phyloP scores from a whole-genome alignment of 2,329 filamentous ascomycete genomes.

The Gnomoniopsis sp. region DNA sequence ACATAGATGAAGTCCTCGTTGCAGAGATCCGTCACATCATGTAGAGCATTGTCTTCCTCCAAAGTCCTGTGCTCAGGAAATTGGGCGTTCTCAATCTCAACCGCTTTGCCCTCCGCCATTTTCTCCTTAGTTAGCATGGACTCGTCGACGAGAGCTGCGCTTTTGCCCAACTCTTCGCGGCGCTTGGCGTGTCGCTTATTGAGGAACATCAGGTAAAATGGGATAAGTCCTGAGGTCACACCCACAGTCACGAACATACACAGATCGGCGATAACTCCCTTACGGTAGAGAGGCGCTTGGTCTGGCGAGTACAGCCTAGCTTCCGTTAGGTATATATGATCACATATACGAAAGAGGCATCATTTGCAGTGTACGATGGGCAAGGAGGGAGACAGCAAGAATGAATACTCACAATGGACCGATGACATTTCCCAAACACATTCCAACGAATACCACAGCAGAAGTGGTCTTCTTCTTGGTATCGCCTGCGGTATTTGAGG shows the following conservation, averaged over 20 bases:
- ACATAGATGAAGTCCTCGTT: conserved; percentile 63
- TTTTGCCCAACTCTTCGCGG: conserved; percentile 58
- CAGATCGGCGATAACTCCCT: conserved; percentile 58
- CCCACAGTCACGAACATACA: conserved; percentile 59
- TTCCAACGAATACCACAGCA: conserved; percentile 61
- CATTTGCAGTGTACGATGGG: neutral
- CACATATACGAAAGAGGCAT: neutral
- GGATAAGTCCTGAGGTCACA: conserved; percentile 39
- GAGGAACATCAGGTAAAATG: conserved; percentile 46
- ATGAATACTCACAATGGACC: conserved; percentile 45
- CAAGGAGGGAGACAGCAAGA: neutral
- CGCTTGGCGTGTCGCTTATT: conserved; percentile 53
- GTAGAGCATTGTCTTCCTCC: conserved; percentile 40
- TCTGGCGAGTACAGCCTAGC: conserved; percentile 52
- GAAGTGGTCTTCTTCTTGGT: conserved; percentile 68
- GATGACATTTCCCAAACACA: conserved; percentile 63
- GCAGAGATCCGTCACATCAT: conserved; percentile 53
- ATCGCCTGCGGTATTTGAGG: conserved; percentile 64
- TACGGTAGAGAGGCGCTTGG: conserved; percentile 52
- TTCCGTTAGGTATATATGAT: neutral
- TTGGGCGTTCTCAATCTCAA: conserved; percentile 23
- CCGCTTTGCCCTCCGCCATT: conserved; percentile 36
- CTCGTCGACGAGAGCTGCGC: conserved; percentile 55
- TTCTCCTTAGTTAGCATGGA: conserved; percentile 46
- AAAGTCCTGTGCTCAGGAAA: conserved; percentile 21